Percentiles rank a stretch among this genome's conserved stretches.
Conservation (phyloP, 164 flowering plant species). For the Magnolia changhungtana region DNA sequence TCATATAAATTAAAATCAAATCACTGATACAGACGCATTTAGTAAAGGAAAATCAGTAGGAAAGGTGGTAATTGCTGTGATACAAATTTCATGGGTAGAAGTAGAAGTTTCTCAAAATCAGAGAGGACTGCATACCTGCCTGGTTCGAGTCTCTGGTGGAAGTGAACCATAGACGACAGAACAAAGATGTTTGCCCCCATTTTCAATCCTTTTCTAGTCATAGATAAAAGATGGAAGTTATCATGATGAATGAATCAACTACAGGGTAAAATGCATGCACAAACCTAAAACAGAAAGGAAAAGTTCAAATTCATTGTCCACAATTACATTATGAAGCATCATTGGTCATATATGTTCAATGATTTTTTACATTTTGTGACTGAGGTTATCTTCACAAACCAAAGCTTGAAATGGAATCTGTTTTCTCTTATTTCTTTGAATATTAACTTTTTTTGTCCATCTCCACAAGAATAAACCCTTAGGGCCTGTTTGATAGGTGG, state of each 20-base stretch:
- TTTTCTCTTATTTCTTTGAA: too few relatives aligned
- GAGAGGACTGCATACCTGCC: constrained; percentile 56
- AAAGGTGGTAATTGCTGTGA: too few relatives aligned
- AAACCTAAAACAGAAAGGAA: not conserved
- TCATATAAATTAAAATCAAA: too few relatives aligned
- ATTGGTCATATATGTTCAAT: too few relatives aligned
- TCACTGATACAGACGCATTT: too few relatives aligned
- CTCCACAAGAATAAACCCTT: too few relatives aligned
- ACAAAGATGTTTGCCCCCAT: constrained; percentile 66
- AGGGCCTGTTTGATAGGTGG: too few relatives aligned
- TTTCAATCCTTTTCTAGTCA: constrained; percentile 59
- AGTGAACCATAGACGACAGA: constrained; percentile 96
- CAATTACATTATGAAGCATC: not conserved
- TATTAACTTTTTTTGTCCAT: too few relatives aligned
- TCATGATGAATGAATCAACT: not conserved
- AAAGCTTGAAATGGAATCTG: too few relatives aligned
- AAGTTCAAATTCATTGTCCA: not conserved
- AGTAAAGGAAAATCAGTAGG: too few relatives aligned
- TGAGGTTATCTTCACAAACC: too few relatives aligned
- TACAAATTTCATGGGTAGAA: not conserved
- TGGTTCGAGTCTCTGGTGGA: constrained; percentile 95
- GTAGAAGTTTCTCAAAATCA: constrained; percentile 2
- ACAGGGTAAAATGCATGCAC: not conserved
- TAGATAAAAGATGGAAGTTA: not conserved
- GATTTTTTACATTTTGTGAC: too few relatives aligned